Conservation (phyloP, 1,139 yeast species). For the Hanseniaspora gamundiae region DNA sequence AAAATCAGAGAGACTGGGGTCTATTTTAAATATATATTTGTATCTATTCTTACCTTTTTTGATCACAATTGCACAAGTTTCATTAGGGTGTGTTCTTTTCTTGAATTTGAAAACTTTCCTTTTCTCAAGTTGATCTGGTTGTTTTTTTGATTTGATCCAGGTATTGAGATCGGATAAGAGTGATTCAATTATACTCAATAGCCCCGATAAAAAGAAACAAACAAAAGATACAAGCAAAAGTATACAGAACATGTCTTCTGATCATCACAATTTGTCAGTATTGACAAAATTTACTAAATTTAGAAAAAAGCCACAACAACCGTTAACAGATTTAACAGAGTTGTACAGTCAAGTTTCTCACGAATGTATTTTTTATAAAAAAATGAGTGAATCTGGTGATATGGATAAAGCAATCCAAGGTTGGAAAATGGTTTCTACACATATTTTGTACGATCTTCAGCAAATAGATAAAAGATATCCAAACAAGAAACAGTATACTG, state of each 20-base stretch:
- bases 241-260: conserved; percentile 12
- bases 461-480: conserved; percentile 35
- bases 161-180: too few relatives aligned
- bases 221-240: not conserved
- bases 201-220: too few relatives aligned
- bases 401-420: conserved; percentile 50
- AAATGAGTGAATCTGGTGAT: conserved; percentile 43
- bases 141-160: too few relatives aligned
- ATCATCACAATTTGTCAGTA: conserved; percentile 12
- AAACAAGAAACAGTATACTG: conserved; percentile 29
- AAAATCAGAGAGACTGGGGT: too few relatives aligned
- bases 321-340: conserved; percentile 45
- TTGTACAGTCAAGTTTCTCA: conserved; percentile 52
- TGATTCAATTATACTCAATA: too few relatives aligned
- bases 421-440: conserved; percentile 59
- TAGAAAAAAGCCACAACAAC: conserved; percentile 46
- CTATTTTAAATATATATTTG: too few relatives aligned
- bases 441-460: conserved; percentile 44
- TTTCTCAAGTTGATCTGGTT: too few relatives aligned
- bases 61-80: too few relatives aligned
- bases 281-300: conserved; percentile 21
- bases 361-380: conserved; percentile 41
- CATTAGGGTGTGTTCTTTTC: too few relatives aligned
- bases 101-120: too few relatives aligned
- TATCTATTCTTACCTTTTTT: too few relatives aligned